These are phyloP conservation scores for Lactarius indigo DNA, from an alignment of 768 basidiomycete genomes.

Conservation along the genomic window DNA sequence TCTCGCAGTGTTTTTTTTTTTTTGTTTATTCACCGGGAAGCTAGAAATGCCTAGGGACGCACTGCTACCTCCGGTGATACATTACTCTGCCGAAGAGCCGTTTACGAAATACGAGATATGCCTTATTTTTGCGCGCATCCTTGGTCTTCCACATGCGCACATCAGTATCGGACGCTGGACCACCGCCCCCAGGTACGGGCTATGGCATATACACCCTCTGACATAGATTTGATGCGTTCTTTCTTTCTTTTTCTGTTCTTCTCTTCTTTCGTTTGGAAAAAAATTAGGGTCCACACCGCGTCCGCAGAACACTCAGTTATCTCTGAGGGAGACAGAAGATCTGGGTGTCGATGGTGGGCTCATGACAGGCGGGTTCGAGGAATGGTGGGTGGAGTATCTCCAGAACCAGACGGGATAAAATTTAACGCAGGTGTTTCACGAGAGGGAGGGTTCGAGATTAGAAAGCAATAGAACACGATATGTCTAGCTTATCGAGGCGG, in stretches of 20 bases:
- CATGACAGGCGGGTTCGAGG: conserved; percentile 66
- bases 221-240: neutral
- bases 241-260: neutral
- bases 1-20: conserved; percentile 6
- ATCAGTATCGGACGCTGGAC: conserved; percentile 68
- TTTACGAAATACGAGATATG: conserved; percentile 95
- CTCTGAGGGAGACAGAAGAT: conserved; percentile 69
- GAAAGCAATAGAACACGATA: neutral
- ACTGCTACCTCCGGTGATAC: conserved; percentile 67
- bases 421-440: neutral
- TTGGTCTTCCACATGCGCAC: conserved; percentile 68
- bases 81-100: conserved; percentile 79
- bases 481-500: neutral
- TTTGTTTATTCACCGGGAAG: neutral
- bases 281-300: conserved; percentile 60
- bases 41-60: conserved; percentile 35
- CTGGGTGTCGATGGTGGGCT: conserved; percentile 52
- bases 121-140: conserved; percentile 66
- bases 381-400: conserved; percentile 70
- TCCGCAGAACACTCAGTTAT: conserved; percentile 77
- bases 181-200: conserved; percentile 38
- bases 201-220: neutral
- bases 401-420: conserved; percentile 3
- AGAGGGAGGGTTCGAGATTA: neutral
- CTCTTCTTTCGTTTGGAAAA: conserved; percentile 10